Evolutionary conservation across 768 basidiomycete genomes (phyloP), one percentile per base, ranked within the genome.

Genomic region (Xerocomellus amylosporus): DNA sequence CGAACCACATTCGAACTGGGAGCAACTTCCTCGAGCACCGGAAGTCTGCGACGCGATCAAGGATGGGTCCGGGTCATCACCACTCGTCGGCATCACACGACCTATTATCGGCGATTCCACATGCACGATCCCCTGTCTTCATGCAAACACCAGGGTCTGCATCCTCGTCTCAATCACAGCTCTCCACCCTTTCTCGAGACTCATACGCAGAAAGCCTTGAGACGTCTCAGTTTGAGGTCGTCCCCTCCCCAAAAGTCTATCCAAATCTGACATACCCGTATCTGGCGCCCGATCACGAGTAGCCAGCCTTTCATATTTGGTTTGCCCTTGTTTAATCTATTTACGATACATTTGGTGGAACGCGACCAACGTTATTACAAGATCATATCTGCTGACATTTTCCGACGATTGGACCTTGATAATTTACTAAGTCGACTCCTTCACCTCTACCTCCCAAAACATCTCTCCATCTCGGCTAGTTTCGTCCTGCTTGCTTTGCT

Each of bases 171-270:
- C 69, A 57, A 46, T 67, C 70, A 31, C 58, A 64, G 19, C 46
- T 68, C 22, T 63, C 65, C 5, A 33, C 60, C 15, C 46, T 55
- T 45, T 66, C 66, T 46, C 63, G 62, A 58, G 55, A 60, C 50
- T 62, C 65, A 33, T 54, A 63, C 15, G 46, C 54, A 53, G 74
- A 72, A 46, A 76, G 75, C 64, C 77, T 85, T 53, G 86, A 89
- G 61, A 75, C 73, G 14, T 82, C 84, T 15, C 84, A 86, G 62
- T 87, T 86, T 62, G 87, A 88, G 70, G 78, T 85, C 36, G 78
- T 86, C 30, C 78, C 81, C 22, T 76, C 61, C 20, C 85, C 38
- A 78, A 78, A 70, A 72, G 72, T 61, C 67, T 70, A 56, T 53
- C 60, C 60, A 58, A 74, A 66, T 60, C 74, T 85, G 57, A 73